A percentile compares a stretch with the other conserved stretches of the same genome.
phyloP scores from a whole-genome alignment of 225 moss, liverwort and hornwort genomes.

The Straminergon stramineum region DNA sequence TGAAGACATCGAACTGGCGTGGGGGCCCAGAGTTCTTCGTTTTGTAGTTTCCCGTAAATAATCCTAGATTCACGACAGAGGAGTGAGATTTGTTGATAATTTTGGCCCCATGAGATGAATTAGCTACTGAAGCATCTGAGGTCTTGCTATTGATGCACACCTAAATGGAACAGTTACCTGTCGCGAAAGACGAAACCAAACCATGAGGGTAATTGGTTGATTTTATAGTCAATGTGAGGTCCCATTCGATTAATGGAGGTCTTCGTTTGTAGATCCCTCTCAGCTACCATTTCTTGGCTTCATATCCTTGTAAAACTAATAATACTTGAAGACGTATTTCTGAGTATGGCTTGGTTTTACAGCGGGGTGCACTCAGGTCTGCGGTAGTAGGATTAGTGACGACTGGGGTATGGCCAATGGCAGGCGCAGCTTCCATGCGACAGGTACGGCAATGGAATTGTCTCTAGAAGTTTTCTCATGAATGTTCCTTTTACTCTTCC shows the following conservation, averaged over 20 bases:
- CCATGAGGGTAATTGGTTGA: neutral
- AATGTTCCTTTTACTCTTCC: neutral
- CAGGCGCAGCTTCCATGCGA: slow-evolving; percentile 48
- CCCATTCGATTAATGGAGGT: too few relatives aligned
- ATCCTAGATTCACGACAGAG: neutral
- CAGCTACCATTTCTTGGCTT: neutral
- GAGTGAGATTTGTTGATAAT: neutral
- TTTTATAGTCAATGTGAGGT: neutral
- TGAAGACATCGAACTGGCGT: neutral
- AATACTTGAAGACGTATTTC: neutral
- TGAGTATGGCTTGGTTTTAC: neutral
- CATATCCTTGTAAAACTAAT: neutral
- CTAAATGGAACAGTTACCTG: neutral
- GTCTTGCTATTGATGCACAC: neutral
- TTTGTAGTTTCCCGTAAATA: neutral
- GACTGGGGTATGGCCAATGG: slow-evolving; percentile 10
- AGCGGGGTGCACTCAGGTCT: slow-evolving; percentile 13
- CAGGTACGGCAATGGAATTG: slow-evolving; percentile 7
- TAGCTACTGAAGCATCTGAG: neutral
- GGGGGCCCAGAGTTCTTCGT: neutral
- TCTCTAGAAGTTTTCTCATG: neutral
- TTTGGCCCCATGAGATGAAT: neutral
- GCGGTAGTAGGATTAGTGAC: neutral
- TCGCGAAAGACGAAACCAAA: neutral
- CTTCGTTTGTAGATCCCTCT: neutral